A percentile compares a stretch with the other conserved stretches of the same genome.
Conservation (phyloP, 2,329 filamentous ascomycete species). For the Arthrobotrys sinensis region DNA sequence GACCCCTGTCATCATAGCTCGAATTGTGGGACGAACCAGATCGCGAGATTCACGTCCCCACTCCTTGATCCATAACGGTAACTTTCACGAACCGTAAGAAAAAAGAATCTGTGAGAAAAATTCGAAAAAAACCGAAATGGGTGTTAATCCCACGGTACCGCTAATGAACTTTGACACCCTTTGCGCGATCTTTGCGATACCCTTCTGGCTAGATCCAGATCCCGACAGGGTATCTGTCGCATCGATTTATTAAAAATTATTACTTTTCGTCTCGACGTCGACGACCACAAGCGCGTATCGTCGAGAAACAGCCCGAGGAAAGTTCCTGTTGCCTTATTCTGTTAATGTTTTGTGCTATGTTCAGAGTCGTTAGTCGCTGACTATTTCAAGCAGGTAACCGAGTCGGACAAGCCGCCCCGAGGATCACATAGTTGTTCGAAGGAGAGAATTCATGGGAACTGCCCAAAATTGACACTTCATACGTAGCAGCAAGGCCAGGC, state of each 20-base stretch:
- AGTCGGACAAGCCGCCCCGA: slow-evolving; percentile 61
- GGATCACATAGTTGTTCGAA: slow-evolving; percentile 46
- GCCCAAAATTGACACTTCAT: slow-evolving; percentile 60
- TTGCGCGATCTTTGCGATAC: slow-evolving; percentile 54
- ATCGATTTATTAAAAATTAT: slow-evolving; percentile 32
- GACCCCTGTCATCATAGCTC: slow-evolving; percentile 58
- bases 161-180: slow-evolving; percentile 44
- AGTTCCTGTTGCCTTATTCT: slow-evolving; percentile 54
- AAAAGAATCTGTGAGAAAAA: slow-evolving; percentile 43
- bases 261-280: slow-evolving; percentile 20
- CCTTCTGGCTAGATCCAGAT: slow-evolving; percentile 53
- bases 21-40: slow-evolving; percentile 61
- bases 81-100: slow-evolving; percentile 35
- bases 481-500: slow-evolving; percentile 45
- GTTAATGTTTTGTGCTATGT: slow-evolving; percentile 34
- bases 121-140: slow-evolving; percentile 30
- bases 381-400: slow-evolving; percentile 59
- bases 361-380: slow-evolving; percentile 45
- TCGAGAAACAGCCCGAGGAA: slow-evolving; percentile 39
- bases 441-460: slow-evolving; percentile 33
- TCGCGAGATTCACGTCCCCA: slow-evolving; percentile 61
- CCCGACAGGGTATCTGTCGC: slow-evolving; percentile 44
- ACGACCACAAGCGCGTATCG: slow-evolving; percentile 40
- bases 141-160: slow-evolving; percentile 48
- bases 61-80: slow-evolving; percentile 55